These are phyloP conservation scores for Penicillium concentricum DNA, from an alignment of 2,329 filamentous ascomycete genomes.

Conservation along the genomic window DNA sequence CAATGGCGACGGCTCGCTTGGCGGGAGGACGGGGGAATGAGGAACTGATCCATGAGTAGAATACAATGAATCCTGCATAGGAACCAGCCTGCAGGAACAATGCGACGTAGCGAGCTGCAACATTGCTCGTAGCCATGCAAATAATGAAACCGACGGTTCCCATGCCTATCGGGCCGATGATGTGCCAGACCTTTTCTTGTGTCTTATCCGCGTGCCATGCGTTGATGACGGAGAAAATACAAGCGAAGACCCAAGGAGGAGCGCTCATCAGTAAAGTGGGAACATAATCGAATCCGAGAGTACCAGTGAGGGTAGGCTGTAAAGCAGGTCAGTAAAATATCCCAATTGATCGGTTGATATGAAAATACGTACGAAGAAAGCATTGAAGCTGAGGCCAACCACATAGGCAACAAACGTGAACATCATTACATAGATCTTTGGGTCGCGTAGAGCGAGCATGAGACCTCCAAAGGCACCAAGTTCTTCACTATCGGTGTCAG, in stretches of 20 bases:
- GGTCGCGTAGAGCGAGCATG: slow-evolving; percentile 59
- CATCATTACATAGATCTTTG: slow-evolving; percentile 65
- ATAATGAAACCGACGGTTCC: slow-evolving; percentile 61
- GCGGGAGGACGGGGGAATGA: slow-evolving; percentile 68
- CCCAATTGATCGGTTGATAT: background rate
- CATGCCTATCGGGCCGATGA: slow-evolving; percentile 53
- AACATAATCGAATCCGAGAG: slow-evolving; percentile 27
- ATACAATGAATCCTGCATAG: slow-evolving; percentile 51
- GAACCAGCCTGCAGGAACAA: slow-evolving; percentile 60
- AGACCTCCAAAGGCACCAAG: slow-evolving; percentile 53
- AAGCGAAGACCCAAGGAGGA: slow-evolving; percentile 58
- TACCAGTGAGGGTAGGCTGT: slow-evolving; percentile 28
- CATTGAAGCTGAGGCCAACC: slow-evolving; percentile 58
- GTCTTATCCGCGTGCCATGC: slow-evolving; percentile 58
- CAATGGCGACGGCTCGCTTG: slow-evolving; percentile 69
- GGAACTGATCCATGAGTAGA: slow-evolving; percentile 33
- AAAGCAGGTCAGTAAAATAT: slow-evolving; percentile 1
- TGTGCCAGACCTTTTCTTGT: slow-evolving; percentile 56
- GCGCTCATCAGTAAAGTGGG: slow-evolving; percentile 31
- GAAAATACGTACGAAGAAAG: slow-evolving; percentile 49
- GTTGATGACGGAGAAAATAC: slow-evolving; percentile 55
- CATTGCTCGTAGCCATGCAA: slow-evolving; percentile 57
- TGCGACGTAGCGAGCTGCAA: slow-evolving; percentile 59
- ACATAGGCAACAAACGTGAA: slow-evolving; percentile 62
- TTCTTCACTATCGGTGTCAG: slow-evolving; percentile 53